Evolutionary conservation across 2,329 filamentous ascomycete genomes (phyloP).

Genomic region (Monilinia laxa): DNA sequence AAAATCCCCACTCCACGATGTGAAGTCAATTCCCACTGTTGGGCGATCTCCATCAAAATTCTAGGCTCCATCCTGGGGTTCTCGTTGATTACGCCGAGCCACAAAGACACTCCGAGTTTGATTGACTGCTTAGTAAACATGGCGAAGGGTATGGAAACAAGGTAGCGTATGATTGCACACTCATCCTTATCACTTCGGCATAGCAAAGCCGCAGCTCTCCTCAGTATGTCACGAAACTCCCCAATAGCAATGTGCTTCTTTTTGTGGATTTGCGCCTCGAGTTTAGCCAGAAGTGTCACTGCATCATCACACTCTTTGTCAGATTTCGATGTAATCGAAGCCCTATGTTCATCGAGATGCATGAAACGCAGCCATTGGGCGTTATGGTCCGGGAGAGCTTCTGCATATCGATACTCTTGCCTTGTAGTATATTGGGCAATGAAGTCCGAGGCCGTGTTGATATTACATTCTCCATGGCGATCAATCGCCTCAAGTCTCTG

Average conservation of each 20-base stretch:
- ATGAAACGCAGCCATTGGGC: conserved; percentile 63
- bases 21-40: conserved; percentile 87
- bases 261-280: conserved; percentile 68
- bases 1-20: conserved; percentile 79
- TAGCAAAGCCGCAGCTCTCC: conserved; percentile 80
- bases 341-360: conserved; percentile 52
- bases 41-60: conserved; percentile 80
- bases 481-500: conserved; percentile 83
- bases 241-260: conserved; percentile 68
- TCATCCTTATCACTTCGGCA: conserved; percentile 76
- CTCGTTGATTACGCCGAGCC: conserved; percentile 96
- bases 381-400: conserved; percentile 68
- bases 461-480: conserved; percentile 65
- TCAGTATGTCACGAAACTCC: conserved; percentile 78
- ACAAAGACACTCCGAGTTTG: conserved; percentile 90
- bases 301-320: conserved; percentile 58
- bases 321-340: conserved; percentile 45
- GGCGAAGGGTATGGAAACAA: conserved; percentile 89
- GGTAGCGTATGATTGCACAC: conserved; percentile 76
- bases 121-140: conserved; percentile 95
- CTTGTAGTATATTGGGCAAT: conserved; percentile 95
- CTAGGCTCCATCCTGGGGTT: conserved; percentile 85
- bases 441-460: conserved; percentile 94
- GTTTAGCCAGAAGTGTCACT: conserved; percentile 65
- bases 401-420: conserved; percentile 90